These are phyloP conservation scores for Phytophthora kernoviae DNA, from an alignment of 352 stramenopile genomes.

Conservation along the genomic window DNA sequence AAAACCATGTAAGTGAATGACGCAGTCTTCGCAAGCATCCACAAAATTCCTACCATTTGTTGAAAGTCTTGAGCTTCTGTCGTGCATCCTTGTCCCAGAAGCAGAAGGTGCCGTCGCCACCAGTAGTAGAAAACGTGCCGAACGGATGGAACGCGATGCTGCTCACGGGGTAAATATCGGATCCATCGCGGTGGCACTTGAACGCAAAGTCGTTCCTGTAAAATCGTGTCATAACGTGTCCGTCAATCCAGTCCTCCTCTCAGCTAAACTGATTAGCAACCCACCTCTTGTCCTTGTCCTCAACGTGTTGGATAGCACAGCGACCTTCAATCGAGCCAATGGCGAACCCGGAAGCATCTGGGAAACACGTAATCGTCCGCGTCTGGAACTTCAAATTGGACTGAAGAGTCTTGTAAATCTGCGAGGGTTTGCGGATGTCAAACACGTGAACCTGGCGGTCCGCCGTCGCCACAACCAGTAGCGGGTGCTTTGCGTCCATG, in stretches of 20 bases:
- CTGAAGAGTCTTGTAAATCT: conserved; percentile 88
- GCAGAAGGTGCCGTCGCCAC: conserved; percentile 95
- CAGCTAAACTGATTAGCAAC: not conserved
- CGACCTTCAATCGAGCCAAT: conserved; percentile 92
- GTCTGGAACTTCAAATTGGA: conserved; percentile 91
- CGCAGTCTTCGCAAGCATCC: no score
- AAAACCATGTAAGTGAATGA: not conserved
- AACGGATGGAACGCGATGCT: conserved; percentile 91
- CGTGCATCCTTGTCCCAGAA: conserved; percentile 99
- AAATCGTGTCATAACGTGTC: not conserved
- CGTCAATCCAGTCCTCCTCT: not conserved
- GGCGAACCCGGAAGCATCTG: conserved; percentile 88
- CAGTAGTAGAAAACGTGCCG: conserved; percentile 96
- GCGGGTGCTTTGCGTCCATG: conserved; percentile 93
- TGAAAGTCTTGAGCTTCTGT: conserved; percentile 94
- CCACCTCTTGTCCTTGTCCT: conserved; percentile 79
- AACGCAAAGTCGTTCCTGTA: conserved; percentile 90
- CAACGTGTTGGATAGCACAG: conserved; percentile 90
- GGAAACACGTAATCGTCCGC: conserved; percentile 88
- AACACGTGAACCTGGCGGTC: conserved; percentile 91
- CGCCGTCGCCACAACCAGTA: conserved; percentile 95
- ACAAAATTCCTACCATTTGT: conserved; percentile 59
- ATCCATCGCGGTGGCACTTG: conserved; percentile 90
- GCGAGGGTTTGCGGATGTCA: conserved; percentile 80
- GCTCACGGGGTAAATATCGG: conserved; percentile 91